Evolutionary conservation across 306 rosid species (phyloP).

Genomic region (Arachis hypogaea): DNA sequence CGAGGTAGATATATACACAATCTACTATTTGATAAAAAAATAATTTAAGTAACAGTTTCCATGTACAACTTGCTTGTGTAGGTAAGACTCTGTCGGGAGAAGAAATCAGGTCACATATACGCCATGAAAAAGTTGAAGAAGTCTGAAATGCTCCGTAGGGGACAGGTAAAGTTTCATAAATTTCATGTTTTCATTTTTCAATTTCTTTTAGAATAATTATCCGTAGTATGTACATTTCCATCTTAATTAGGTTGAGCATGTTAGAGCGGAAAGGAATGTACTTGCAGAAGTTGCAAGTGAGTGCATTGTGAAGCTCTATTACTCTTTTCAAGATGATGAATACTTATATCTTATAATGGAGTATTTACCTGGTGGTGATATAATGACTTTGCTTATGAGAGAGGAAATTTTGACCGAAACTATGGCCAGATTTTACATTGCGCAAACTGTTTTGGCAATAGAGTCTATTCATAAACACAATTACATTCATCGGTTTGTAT

Average conservation of each 20-base stretch:
- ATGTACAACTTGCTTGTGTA: slow-evolving; percentile 29
- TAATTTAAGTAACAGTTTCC: too few relatives aligned
- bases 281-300: slow-evolving; percentile 93
- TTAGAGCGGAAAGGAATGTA: slow-evolving; percentile 86
- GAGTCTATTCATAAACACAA: slow-evolving; percentile 88
- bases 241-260: slow-evolving; percentile 53
- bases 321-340: slow-evolving; percentile 91
- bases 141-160: slow-evolving; percentile 60
- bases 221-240: not conserved
- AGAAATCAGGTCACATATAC: slow-evolving; percentile 51
- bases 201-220: too few relatives aligned
- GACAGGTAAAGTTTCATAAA: slow-evolving; percentile 45
- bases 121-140: slow-evolving; percentile 59
- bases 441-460: slow-evolving; percentile 82
- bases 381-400: slow-evolving; percentile 91
- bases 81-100: slow-evolving; percentile 53
- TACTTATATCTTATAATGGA: slow-evolving; percentile 89
- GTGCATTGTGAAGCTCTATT: slow-evolving; percentile 91
- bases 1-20: slow-evolving; percentile 65
- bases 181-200: too few relatives aligned
- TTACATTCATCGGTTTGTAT: slow-evolving; percentile 78
- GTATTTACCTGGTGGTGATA: slow-evolving; percentile 95
- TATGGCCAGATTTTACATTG: slow-evolving; percentile 68
- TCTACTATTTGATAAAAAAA: too few relatives aligned
- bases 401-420: slow-evolving; percentile 96